Percentiles rank a stretch among this genome's conserved stretches.
Conservation (phyloP, 2,329 filamentous ascomycete genomes). For the Botrytis pseudocinerea region DNA sequence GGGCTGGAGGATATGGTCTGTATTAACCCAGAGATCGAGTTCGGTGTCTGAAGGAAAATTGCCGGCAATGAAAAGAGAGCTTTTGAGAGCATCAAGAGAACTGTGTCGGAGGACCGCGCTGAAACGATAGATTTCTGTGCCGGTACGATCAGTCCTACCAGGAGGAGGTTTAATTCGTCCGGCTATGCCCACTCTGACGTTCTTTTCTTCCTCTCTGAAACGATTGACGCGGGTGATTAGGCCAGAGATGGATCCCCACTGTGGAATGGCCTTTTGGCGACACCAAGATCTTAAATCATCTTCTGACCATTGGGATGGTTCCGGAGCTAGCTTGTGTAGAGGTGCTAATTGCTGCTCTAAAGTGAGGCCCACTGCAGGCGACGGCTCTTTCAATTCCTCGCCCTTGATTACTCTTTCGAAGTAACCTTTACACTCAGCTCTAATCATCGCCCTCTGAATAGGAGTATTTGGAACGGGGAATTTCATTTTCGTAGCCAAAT, state of each 20-base stretch:
- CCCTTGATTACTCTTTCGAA: background rate
- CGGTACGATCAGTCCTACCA: conserved; percentile 11
- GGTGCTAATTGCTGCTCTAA: background rate
- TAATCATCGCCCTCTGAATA: background rate
- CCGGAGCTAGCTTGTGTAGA: conserved; percentile 9
- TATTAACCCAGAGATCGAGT: conserved; percentile 26
- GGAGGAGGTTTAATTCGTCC: background rate
- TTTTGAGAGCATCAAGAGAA: conserved; percentile 25
- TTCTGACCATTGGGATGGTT: conserved; percentile 15
- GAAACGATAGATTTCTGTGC: conserved; percentile 26
- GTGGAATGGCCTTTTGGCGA: conserved; percentile 13
- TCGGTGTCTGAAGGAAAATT: conserved; percentile 26
- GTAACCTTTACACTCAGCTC: background rate
- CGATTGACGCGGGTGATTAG: conserved; percentile 17
- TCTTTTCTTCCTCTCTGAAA: conserved; percentile 10
- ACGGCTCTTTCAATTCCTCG: background rate
- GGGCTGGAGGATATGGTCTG: background rate
- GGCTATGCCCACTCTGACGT: conserved; percentile 9
- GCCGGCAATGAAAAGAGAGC: conserved; percentile 21
- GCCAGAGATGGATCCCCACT: conserved; percentile 15
- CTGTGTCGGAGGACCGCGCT: conserved; percentile 18
- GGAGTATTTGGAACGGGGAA: background rate
- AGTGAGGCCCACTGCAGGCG: background rate
- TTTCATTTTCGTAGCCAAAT: background rate
- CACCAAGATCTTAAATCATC: conserved; percentile 20